Base-by-base conservation (phyloP, 176 grass and related monocot genomes). In the Avena eriantha region DNA sequence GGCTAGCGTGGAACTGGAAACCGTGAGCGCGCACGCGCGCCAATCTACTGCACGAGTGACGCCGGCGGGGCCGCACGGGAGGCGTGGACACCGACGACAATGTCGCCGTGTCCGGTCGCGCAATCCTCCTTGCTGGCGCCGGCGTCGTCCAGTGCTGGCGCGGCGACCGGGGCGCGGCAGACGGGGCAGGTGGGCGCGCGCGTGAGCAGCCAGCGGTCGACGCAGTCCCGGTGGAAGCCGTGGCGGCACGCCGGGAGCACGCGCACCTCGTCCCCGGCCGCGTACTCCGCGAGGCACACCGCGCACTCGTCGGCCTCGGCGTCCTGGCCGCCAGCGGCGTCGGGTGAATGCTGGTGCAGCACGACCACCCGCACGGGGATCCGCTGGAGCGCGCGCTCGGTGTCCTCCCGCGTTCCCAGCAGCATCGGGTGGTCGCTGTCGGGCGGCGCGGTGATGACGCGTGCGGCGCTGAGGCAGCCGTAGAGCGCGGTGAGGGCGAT, bases 191-290 rank as follows among this genome's bases (percentile, higher is more conserved):
- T 85, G 19, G 77, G 78, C 71, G 78, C 72, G 23, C 85, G 82
- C 48, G 66, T 78, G 85, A 90, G 85, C 64, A 93, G 73, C 91
- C 91, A 93, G 17, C 61, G 82, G 57, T 93, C 92, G 24, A 93
- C 86, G 86, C 92, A 93, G 3, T 88, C 72, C 48, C 64, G 61
- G 73, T 93, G 91, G 88, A 90, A 93, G 8, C 71, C 79, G 49
- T 90, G 91, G 12, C 73, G 2, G 78, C 91, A 93, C 21, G 51
- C 36, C 0, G 85, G 88, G 36, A 93, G 54, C 72, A 80, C 78
- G 48, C 85, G 91, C 72, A 88, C 78, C 85, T 88, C 82, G 16
- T 88, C 88, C 4, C 85, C 88, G 26, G n/a, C 56, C 1, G 17
- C 39, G 72, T 88, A 90, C 85, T 88, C 85, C 39, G 72, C 82